Percentiles rank a stretch among this genome's conserved stretches.
Conservation (phyloP, 768 basidiomycete genomes). For the Leccinellum albellum region DNA sequence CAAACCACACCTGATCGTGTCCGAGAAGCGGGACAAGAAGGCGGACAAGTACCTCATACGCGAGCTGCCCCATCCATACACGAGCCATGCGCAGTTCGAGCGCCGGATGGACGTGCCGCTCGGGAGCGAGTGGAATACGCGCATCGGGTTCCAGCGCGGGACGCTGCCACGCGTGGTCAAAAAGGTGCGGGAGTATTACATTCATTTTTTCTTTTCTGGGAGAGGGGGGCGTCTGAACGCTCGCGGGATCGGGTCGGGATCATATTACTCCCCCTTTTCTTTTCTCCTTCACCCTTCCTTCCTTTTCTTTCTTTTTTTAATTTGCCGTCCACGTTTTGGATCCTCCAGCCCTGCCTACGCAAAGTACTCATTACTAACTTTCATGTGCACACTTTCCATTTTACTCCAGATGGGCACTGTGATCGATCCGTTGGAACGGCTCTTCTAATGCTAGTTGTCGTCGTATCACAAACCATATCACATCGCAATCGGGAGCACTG, state of each 20-base stretch:
- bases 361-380: neutral
- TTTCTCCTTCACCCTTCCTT: neutral
- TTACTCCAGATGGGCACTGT: conserved; percentile 59
- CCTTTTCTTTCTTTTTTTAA: neutral
- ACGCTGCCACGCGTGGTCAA: conserved; percentile 84
- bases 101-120: conserved; percentile 75
- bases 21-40: conserved; percentile 93
- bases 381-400: neutral
- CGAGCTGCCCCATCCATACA: conserved; percentile 93
- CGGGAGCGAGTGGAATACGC: conserved; percentile 92
- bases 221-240: neutral
- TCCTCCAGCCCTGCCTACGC: neutral
- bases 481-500: neutral
- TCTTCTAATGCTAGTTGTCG: conserved; percentile 23
- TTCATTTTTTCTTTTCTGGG: neutral
- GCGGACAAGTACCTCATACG: conserved; percentile 84
- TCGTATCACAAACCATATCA: neutral
- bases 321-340: neutral
- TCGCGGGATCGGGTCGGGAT: neutral
- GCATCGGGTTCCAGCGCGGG: conserved; percentile 76
- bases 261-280: neutral
- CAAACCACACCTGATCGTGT: conserved; percentile 90
- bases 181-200: conserved; percentile 50
- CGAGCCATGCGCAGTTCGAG: conserved; percentile 90
- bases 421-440: conserved; percentile 65